These are phyloP conservation scores for Trichosporon sp. DNA, from an alignment of 1,284 basidiomycete species.

Conservation along the genomic window DNA sequence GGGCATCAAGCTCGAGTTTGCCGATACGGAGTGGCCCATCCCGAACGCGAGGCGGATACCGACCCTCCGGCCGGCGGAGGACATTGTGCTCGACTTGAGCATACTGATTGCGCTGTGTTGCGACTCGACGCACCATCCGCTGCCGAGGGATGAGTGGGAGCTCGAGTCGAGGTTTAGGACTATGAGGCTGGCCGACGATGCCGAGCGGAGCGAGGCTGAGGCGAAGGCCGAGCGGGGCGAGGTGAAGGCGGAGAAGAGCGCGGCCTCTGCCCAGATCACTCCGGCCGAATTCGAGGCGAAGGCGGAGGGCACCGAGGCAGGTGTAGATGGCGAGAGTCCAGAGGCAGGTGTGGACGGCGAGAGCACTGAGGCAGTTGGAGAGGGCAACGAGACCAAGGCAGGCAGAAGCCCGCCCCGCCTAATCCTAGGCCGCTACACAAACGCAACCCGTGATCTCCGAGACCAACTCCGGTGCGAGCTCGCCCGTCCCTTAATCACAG, in stretches of 20 bases:
- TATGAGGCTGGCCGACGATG: neutral
- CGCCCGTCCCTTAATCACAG: conserved; percentile 34
- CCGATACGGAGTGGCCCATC: neutral
- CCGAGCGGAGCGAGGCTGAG: neutral
- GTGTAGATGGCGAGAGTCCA: no score
- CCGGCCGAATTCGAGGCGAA: no score
- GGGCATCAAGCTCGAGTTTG: conserved; percentile 56
- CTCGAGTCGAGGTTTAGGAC: conserved; percentile 58
- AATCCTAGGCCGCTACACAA: conserved; percentile 23
- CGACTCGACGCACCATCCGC: conserved; percentile 67
- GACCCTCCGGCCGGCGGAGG: conserved; percentile 10
- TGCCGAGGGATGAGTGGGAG: conserved; percentile 55
- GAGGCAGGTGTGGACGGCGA: no score
- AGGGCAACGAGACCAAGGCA: no score
- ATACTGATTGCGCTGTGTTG: conserved; percentile 75
- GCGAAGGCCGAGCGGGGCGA: neutral
- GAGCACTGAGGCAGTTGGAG: no score
- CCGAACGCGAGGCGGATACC: neutral
- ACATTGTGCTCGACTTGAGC: conserved; percentile 72
- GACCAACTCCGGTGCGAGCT: conserved; percentile 40
- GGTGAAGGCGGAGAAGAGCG: no score
- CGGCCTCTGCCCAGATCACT: no score
- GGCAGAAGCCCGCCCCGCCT: no score
- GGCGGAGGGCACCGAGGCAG: no score
- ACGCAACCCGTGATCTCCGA: conserved; percentile 34